Base-by-base conservation (phyloP, 441 rosid genomes). In the Dalechampia spathulata region DNA sequence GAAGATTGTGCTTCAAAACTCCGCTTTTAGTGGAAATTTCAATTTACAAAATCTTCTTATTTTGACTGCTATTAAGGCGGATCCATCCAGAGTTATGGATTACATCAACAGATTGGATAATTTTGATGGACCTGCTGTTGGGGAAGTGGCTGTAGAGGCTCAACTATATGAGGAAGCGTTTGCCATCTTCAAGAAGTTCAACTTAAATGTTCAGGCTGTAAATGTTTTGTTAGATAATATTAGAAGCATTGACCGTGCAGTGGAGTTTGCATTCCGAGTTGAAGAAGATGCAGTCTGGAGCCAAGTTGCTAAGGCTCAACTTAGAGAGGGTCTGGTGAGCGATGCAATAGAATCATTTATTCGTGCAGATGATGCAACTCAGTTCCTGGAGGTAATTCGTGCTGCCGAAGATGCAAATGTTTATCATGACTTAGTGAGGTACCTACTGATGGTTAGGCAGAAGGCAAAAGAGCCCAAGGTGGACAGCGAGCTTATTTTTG, bases 91-190 rank as follows among this genome's bases (percentile, higher is more conserved):
- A 72, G 99, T 94, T 48, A 94, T 94, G 99, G 99, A 94, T 70
- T 94, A 94, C 63, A 73, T 94, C 39, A 94, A 94, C 68, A 81
- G 99, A 76, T 80, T 94, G 48, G 98, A 94, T 65, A 94, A 94
- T 71, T 94, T 90, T 72, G 99, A 90, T 85, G 99, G 98, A 55
- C 99, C 99, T 64, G 98, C 96, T 25, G 94, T 94, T 69, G 99
- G 97, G 52, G 98, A 94, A 73, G 92, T 90, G 62, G 99, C 99
- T 11, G 96, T 88, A 58, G 95, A 94, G 75, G 96, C 88, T 12
- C 90, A 88, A 65, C 68, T 94, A 2, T 90, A 72, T 21, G 85
- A 90, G 74, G 99, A 94, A 78, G 99, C 98, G 44, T 94, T 78
- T 78, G 87, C 96, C 5, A 86, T 88, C 40, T 94, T 90, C 72